A percentile compares a stretch with the other conserved stretches of the same genome.
These are phyloP conservation scores for Umbelopsis sp. DNA, from an alignment of 371 early-diverging fungal species.

Conservation along the genomic window DNA sequence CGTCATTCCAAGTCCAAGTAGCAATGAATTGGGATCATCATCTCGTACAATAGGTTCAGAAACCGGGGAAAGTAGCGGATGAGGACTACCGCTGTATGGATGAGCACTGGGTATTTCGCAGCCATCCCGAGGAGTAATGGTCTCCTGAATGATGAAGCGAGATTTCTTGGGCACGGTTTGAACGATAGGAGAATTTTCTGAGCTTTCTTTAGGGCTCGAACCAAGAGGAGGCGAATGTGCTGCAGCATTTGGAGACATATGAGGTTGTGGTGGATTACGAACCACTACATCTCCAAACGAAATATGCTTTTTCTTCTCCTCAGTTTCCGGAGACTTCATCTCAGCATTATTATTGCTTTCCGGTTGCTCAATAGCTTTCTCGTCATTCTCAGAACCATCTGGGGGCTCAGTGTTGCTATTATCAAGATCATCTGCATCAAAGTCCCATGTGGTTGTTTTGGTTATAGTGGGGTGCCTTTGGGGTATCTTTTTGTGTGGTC, in stretches of 20 bases:
- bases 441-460: slow-evolving; percentile 52
- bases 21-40: slow-evolving; percentile 3
- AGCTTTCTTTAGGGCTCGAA: slow-evolving; percentile 16
- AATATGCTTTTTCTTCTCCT: slow-evolving; percentile 26
- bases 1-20: slow-evolving; percentile 11
- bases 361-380: slow-evolving; percentile 3
- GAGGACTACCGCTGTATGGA: background rate
- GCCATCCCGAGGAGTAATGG: slow-evolving; percentile 20
- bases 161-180: slow-evolving; percentile 42
- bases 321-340: background rate
- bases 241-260: slow-evolving; percentile 16
- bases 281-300: slow-evolving; percentile 39
- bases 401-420: slow-evolving; percentile 15
- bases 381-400: slow-evolving; percentile 20
- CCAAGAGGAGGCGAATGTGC: slow-evolving; percentile 18
- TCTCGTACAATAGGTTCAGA: background rate
- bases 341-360: background rate
- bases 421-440: slow-evolving; percentile 35
- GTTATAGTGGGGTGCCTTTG: slow-evolving; percentile 36
- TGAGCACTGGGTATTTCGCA: background rate
- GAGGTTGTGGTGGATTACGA: slow-evolving; percentile 23
- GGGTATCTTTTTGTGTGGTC: slow-evolving; percentile 54
- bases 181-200: slow-evolving; percentile 26
- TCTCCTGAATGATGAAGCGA: slow-evolving; percentile 60
- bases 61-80: background rate